Conservation (phyloP, 1,284 basidiomycete species). For the Neolentinus lepideus region DNA sequence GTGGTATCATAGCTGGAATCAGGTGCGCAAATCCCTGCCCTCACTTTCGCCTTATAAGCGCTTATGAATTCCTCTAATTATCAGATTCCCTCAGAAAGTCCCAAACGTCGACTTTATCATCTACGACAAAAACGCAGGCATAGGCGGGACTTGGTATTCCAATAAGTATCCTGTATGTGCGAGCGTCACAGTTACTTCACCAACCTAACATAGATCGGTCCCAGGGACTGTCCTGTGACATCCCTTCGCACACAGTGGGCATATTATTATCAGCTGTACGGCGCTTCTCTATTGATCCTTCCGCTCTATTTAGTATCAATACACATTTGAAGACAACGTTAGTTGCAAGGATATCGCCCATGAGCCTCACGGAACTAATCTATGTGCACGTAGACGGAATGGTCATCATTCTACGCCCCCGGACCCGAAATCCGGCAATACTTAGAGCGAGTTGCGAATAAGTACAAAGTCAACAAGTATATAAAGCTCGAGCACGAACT, state of each 20-base stretch:
- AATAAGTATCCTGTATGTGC: slow-evolving; percentile 28
- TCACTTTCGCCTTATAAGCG: background rate
- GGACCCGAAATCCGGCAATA: slow-evolving; percentile 51
- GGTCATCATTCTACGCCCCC: slow-evolving; percentile 53
- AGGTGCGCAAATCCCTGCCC: slow-evolving; percentile 23
- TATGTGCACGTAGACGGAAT: slow-evolving; percentile 38
- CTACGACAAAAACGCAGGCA: slow-evolving; percentile 49
- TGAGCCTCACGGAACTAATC: background rate
- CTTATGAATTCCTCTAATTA: background rate
- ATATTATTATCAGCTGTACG: background rate
- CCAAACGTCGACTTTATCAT: slow-evolving; percentile 47
- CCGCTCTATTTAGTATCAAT: slow-evolving; percentile 38
- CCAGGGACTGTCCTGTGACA: slow-evolving; percentile 48
- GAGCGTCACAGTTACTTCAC: background rate
- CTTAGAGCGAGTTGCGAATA: slow-evolving; percentile 44
- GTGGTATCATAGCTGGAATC: slow-evolving; percentile 49
- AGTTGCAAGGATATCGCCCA: slow-evolving; percentile 5
- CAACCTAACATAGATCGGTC: background rate
- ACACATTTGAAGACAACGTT: slow-evolving; percentile 49
- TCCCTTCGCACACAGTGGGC: slow-evolving; percentile 44
- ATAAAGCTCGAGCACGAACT: slow-evolving; percentile 51
- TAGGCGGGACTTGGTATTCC: slow-evolving; percentile 53
- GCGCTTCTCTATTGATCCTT: background rate
- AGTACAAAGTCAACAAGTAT: slow-evolving; percentile 46
- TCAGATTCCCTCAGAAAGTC: slow-evolving; percentile 46